phyloP scores from a whole-genome alignment of 306 rosid species.

The Inga laurina region DNA sequence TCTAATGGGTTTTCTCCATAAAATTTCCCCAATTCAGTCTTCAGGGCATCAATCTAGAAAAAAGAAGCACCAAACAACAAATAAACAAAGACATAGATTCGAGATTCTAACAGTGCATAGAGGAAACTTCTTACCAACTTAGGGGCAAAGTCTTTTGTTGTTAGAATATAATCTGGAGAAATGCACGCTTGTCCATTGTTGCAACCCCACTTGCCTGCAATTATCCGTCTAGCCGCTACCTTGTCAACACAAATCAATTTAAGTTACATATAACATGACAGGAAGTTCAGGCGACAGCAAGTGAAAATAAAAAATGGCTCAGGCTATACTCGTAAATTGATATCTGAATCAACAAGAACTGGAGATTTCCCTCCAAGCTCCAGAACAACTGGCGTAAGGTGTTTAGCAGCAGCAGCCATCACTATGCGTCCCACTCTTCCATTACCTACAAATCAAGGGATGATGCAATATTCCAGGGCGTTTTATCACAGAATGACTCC shows the following conservation, averaged over 20 bases:
- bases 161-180: conserved; percentile 78
- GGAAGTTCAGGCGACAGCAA: neutral
- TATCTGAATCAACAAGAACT: conserved; percentile 73
- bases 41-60: conserved; percentile 76
- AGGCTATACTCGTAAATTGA: conserved; percentile 62
- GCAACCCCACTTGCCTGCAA: conserved; percentile 92
- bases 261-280: conserved; percentile 25
- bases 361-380: conserved; percentile 99
- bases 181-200: conserved; percentile 97
- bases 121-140: conserved; percentile 65
- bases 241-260: conserved; percentile 37
- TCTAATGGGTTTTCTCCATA: conserved; percentile 81
- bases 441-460: conserved; percentile 57
- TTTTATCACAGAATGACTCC: conserved; percentile 8
- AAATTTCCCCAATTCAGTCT: conserved; percentile 70
- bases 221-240: conserved; percentile 82
- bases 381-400: conserved; percentile 94
- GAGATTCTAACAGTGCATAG: conserved; percentile 21
- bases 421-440: conserved; percentile 81
- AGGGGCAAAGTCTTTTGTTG: conserved; percentile 84
- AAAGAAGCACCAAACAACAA: conserved; percentile 28
- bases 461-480: neutral
- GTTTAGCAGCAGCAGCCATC: conserved; percentile 96
- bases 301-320: conserved; percentile 2
- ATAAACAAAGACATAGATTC: conserved; percentile 15